Evolutionary conservation across 1,284 basidiomycete genomes (phyloP).

Genomic region (Wallemia mellicola): DNA sequence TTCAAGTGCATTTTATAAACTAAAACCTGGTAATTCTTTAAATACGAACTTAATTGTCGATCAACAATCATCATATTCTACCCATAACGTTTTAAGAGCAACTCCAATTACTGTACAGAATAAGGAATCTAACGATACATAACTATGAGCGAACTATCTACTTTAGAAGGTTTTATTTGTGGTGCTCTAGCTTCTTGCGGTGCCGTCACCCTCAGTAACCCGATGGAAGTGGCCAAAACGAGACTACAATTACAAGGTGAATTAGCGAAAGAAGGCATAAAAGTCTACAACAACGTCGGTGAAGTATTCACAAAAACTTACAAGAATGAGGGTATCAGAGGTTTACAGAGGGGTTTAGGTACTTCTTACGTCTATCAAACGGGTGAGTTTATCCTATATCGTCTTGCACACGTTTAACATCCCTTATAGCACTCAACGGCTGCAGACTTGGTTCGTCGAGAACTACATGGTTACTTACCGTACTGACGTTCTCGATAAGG

Average conservation of each 20-base stretch:
- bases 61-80: neutral
- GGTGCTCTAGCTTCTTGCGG: neutral
- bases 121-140: neutral
- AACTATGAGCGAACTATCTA: neutral
- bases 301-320: slow-evolving; percentile 75
- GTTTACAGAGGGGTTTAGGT: slow-evolving; percentile 63
- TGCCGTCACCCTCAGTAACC: neutral
- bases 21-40: neutral
- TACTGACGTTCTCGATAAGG: slow-evolving; percentile 20
- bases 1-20: neutral
- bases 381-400: neutral
- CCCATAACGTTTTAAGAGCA: neutral
- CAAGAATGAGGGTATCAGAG: slow-evolving; percentile 62
- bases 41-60: neutral
- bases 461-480: slow-evolving; percentile 7
- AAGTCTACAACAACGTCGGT: slow-evolving; percentile 61
- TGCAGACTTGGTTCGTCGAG: slow-evolving; percentile 41
- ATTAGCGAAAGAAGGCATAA: slow-evolving; percentile 36
- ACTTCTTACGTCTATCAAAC: slow-evolving; percentile 15
- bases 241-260: slow-evolving; percentile 69
- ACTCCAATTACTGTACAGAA: neutral
- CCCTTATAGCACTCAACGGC: slow-evolving; percentile 66
- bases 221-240: neutral
- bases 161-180: neutral
- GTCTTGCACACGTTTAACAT: slow-evolving; percentile 1